Evolutionary conservation across 164 flowering plant genomes (phyloP).

Genomic region (Sedum album): DNA sequence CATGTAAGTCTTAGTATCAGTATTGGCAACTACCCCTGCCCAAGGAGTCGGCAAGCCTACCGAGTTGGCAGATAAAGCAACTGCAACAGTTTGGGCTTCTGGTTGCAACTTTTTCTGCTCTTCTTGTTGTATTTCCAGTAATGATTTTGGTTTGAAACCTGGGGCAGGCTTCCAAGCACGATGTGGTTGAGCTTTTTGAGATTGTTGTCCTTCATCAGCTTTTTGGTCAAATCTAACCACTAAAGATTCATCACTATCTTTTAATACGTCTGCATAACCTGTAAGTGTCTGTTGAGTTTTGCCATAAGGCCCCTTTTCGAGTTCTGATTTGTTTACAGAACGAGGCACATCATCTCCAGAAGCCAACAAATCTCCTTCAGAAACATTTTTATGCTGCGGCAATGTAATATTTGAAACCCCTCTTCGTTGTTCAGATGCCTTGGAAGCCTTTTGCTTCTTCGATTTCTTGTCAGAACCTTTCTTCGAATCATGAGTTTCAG

Average conservation of each 20-base stretch:
- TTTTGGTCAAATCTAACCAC: conserved; percentile 23
- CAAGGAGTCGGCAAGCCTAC: conserved; percentile 48
- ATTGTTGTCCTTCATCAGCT: conserved; percentile 20
- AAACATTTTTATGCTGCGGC: conserved; percentile 25
- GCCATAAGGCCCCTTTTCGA: neutral
- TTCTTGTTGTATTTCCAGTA: conserved; percentile 89
- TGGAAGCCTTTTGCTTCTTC: conserved; percentile 67
- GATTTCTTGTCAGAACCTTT: conserved; percentile 75
- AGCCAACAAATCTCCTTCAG: conserved; percentile 15
- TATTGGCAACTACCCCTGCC: conserved; percentile 54
- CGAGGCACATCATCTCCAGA: conserved; percentile 11
- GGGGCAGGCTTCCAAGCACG: conserved; percentile 95
- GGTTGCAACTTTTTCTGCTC: conserved; percentile 58
- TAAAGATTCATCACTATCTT: conserved; percentile 15
- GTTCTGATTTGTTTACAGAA: too few relatives aligned
- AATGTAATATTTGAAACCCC: conserved; percentile 25
- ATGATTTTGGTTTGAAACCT: conserved; percentile 75
- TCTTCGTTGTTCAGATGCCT: conserved; percentile 46
- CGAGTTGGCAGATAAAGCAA: conserved; percentile 26
- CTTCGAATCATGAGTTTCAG: conserved; percentile 39
- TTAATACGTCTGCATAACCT: neutral
- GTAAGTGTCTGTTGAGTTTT: neutral
- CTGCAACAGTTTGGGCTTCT: conserved; percentile 40
- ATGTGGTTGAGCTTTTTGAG: conserved; percentile 21
- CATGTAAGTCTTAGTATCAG: conserved; percentile 37